Conservation (phyloP, 2,329 filamentous ascomycete species). For the Beauveria brongniartii region DNA sequence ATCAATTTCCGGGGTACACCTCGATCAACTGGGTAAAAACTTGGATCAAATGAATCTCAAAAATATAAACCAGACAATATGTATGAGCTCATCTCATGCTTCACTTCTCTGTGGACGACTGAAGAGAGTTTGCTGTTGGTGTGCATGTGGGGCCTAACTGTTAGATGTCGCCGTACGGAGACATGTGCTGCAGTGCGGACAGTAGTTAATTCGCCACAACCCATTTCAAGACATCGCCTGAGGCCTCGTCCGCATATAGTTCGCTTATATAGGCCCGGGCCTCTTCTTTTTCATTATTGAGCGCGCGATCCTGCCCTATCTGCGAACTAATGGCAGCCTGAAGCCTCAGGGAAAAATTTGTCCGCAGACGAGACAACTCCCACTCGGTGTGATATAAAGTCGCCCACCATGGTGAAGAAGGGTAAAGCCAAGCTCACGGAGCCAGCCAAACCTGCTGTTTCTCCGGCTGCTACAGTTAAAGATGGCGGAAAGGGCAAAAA, state of each 20-base stretch:
- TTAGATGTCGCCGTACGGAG: background rate
- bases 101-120: background rate
- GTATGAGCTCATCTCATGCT: too few relatives aligned
- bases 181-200: background rate
- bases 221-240: background rate
- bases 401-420: conserved; percentile 41
- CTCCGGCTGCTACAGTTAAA: conserved; percentile 28
- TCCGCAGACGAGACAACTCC: background rate
- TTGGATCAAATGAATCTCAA: too few relatives aligned
- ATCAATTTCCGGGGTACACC: background rate
- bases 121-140: background rate
- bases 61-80: background rate
- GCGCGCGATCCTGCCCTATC: background rate
- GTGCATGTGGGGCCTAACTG: background rate
- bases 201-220: background rate
- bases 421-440: conserved; percentile 42
- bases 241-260: background rate
- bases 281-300: background rate
- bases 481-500: conserved; percentile 52
- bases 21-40: background rate
- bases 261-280: background rate
- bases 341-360: background rate
- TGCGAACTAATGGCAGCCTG: conserved; percentile 4
- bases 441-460: conserved; percentile 24
- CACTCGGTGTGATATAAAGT: background rate